Base-by-base conservation (phyloP, 2,329 filamentous ascomycete species). In the Penicillium sp. region DNA sequence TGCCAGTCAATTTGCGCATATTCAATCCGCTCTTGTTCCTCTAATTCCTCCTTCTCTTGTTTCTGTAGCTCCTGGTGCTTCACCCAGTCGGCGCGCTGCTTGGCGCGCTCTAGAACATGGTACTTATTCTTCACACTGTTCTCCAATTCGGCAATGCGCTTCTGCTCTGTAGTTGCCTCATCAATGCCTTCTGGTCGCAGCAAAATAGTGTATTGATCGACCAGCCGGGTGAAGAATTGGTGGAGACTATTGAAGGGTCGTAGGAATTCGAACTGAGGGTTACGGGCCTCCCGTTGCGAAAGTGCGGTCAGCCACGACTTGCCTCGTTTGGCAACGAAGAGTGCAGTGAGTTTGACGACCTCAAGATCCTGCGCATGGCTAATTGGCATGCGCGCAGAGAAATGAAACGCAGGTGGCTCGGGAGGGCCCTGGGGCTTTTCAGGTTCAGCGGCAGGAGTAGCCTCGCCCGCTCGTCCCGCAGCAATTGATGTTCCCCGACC, bases 1-100 rank as follows among this genome's bases (percentile, higher is more conserved):
- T 96, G 91, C 95, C 95, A 99, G 75, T 99, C 95, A 61, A 99
- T 95, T 67, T 95, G 89, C 1, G 90, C 89, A 74, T 95, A 89
- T 52, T 84, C 83, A 49, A 87, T 78, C 68, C 88, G 87, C 73
- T 96, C 90, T 68, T 91, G 87, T 70, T 96, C 90, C 42, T 89
- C 89, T 61, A 93, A 87, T 69, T 96, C 91, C 68, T 96, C 92
- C 71, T 93, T 92, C 80, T 93, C 90, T 66, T 53, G 39, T 21
- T 93, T 93, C 77, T 97, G 90, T 54, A 87, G 80, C 65, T 95
- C 90, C 68, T 95, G 89, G 70, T 87, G 90, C 73, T 91, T 92
- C 62, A 89, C 83, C 82, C 93, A 98, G 66, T 96, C 91, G 6
- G 93, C 90, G 52, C 95, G 86, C 73, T 93, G 86, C 77, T 88